A percentile compares a stretch with the other conserved stretches of the same genome.
These are phyloP conservation scores for Hortiboletus campestris DNA, from an alignment of 768 basidiomycete genomes.

Conservation along the genomic window DNA sequence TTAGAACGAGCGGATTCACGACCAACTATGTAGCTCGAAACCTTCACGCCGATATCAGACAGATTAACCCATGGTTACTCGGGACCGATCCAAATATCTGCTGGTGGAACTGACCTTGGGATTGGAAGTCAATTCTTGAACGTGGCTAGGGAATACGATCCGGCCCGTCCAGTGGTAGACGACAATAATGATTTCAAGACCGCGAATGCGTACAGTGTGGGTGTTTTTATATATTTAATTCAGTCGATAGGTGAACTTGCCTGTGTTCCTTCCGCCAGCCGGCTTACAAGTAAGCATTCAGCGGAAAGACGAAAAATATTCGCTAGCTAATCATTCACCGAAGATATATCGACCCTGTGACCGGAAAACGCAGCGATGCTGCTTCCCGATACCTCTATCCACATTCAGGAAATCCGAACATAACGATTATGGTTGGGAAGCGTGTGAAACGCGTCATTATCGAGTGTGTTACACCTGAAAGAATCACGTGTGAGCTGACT, in stretches of 20 bases:
- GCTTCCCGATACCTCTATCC: slow-evolving; percentile 40
- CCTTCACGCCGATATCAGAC: slow-evolving; percentile 33
- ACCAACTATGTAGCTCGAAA: slow-evolving; percentile 46
- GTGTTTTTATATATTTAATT: not conserved
- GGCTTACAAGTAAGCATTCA: slow-evolving; percentile 13
- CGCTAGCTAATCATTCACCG: not conserved
- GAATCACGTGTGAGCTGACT: too few species aligned
- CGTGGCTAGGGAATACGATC: slow-evolving; percentile 47
- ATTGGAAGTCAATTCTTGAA: slow-evolving; percentile 44
- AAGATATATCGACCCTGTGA: slow-evolving; percentile 53
- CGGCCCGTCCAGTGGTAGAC: slow-evolving; percentile 39
- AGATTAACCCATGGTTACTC: slow-evolving; percentile 37
- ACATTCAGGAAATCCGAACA: slow-evolving; percentile 27
- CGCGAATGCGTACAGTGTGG: slow-evolving; percentile 24
- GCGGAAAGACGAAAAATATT: not conserved
- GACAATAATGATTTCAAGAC: slow-evolving; percentile 48
- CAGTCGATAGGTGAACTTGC: not conserved
- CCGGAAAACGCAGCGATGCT: slow-evolving; percentile 32
- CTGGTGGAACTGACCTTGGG: not conserved
- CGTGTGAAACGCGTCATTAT: slow-evolving; percentile 9
- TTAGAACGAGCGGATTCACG: slow-evolving; percentile 26
- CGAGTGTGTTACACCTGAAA: not conserved
- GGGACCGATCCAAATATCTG: slow-evolving; percentile 31
- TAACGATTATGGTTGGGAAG: slow-evolving; percentile 32
- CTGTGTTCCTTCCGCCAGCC: slow-evolving; percentile 3